phyloP scores from a whole-genome alignment of 345 rosid species.

The Aegle marmelos region DNA sequence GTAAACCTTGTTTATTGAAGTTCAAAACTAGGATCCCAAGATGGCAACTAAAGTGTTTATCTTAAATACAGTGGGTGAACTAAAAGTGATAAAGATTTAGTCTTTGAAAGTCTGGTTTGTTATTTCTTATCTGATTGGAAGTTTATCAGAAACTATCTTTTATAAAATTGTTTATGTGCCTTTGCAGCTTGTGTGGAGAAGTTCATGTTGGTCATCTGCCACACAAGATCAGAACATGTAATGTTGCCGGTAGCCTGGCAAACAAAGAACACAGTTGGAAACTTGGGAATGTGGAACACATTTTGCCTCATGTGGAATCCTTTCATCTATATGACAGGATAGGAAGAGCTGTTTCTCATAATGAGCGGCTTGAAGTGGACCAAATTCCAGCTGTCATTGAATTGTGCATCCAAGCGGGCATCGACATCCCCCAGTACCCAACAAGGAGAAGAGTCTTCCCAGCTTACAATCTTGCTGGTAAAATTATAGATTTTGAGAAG shows the following conservation, averaged over 20 bases:
- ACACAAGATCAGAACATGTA: slow-evolving; percentile 41
- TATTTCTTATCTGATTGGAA: neutral
- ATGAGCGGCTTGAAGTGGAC: slow-evolving; percentile 43
- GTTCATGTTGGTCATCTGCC: slow-evolving; percentile 49
- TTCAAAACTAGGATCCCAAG: neutral
- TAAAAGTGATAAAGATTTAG: neutral
- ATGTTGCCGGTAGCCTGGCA: slow-evolving; percentile 30
- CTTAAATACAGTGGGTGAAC: neutral
- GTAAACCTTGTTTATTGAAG: neutral
- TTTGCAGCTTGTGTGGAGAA: slow-evolving; percentile 44
- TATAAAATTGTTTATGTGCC: neutral
- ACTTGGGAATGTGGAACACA: slow-evolving; percentile 29
- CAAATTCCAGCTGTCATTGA: slow-evolving; percentile 49
- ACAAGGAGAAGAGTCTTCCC: slow-evolving; percentile 45
- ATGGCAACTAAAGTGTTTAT: neutral
- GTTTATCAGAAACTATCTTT: neutral
- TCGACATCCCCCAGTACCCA: slow-evolving; percentile 45
- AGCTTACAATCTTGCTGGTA: slow-evolving; percentile 37
- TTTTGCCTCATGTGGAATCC: slow-evolving; percentile 44
- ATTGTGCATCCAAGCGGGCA: slow-evolving; percentile 50
- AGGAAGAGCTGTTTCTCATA: slow-evolving; percentile 54
- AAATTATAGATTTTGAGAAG: slow-evolving; percentile 43
- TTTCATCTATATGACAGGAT: slow-evolving; percentile 52
- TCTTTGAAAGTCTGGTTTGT: neutral
- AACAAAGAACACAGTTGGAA: slow-evolving; percentile 47